Evolutionary conservation across 179 eudicot species (phyloP).

Genomic region (Sideroxylon spinosum): DNA sequence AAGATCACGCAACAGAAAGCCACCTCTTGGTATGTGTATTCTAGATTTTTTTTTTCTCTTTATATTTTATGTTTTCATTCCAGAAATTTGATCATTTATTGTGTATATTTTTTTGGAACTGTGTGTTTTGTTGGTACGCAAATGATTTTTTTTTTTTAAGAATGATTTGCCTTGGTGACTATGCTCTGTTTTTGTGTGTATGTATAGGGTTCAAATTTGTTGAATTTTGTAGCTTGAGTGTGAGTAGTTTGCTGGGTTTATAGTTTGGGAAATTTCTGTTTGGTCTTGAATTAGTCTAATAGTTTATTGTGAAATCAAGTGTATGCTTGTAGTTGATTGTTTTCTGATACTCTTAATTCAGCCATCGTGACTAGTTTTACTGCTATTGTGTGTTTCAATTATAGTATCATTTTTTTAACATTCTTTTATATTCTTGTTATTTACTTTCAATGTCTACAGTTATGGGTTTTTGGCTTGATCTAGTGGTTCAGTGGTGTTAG

Average conservation of each 20-base stretch:
- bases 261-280: too few relatives aligned
- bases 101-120: too few relatives aligned
- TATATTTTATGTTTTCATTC: too few relatives aligned
- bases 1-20: too few relatives aligned
- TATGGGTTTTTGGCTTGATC: background rate
- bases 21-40: too few relatives aligned
- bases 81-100: too few relatives aligned
- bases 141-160: too few relatives aligned
- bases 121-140: too few relatives aligned
- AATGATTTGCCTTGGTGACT: background rate
- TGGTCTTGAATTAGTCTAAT: background rate
- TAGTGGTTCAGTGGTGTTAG: background rate
- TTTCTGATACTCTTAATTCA: background rate
- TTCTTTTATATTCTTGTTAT: background rate
- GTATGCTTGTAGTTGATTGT: background rate
- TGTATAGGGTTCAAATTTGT: background rate
- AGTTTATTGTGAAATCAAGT: background rate
- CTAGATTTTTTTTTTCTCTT: too few relatives aligned
- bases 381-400: background rate
- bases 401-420: background rate
- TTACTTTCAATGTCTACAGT: background rate
- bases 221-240: background rate
- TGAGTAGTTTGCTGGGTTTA: background rate
- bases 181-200: background rate
- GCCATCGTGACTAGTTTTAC: background rate